Conservation (phyloP, 1,284 basidiomycete species). For the Marasmius sp. region DNA sequence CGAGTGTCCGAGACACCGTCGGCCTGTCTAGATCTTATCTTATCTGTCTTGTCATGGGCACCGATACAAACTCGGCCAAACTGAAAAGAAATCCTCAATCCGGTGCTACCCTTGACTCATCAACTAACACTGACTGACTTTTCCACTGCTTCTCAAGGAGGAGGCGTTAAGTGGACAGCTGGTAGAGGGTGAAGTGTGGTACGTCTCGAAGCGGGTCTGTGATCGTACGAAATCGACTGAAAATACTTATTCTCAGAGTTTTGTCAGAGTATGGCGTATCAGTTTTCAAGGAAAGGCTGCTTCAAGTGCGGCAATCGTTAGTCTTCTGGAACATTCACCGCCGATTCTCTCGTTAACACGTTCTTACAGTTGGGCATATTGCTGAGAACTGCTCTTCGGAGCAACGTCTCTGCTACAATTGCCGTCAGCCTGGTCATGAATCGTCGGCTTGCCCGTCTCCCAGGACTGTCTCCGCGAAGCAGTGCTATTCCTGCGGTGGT, state of each 20-base stretch:
- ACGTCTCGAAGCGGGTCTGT: neutral
- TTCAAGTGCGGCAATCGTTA: constrained; percentile 84
- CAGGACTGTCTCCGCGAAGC: constrained; percentile 70
- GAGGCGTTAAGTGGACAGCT: constrained; percentile 44
- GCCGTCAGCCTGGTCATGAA: constrained; percentile 88
- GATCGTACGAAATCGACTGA: neutral
- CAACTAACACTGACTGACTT: constrained; percentile 12
- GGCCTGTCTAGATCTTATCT: neutral
- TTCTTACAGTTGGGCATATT: constrained; percentile 76
- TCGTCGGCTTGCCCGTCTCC: constrained; percentile 85
- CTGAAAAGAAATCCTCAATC: neutral
- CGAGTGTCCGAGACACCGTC: too few relatives aligned
- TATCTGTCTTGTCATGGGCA: neutral
- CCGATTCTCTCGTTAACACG: constrained; percentile 16
- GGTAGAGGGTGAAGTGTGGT: constrained; percentile 39
- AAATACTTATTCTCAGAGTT: constrained; percentile 26
- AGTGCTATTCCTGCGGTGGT: constrained; percentile 80
- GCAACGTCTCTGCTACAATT: constrained; percentile 90
- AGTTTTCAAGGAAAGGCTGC: constrained; percentile 80
- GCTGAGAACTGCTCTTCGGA: constrained; percentile 88
- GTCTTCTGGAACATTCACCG: constrained; percentile 31
- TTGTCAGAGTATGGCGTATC: constrained; percentile 61
- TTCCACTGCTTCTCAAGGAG: constrained; percentile 41
- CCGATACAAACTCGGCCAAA: constrained; percentile 1
- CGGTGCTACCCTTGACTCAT: neutral